phyloP scores from a whole-genome alignment of 257 asterid genomes.

The Rehmannia glutinosa region DNA sequence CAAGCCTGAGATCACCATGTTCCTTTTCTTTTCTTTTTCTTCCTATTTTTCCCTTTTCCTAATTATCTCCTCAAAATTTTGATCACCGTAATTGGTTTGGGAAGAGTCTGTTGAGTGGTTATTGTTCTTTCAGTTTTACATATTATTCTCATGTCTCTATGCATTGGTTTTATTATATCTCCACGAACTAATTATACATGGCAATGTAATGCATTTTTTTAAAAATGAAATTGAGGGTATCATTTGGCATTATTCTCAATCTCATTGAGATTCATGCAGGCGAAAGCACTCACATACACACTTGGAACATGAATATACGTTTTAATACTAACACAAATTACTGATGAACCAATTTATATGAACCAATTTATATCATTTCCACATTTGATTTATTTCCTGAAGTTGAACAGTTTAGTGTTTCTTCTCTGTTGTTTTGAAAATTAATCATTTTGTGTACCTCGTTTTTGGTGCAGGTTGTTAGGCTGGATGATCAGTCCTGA shows the following conservation, averaged over 20 bases:
- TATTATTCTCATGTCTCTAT: neutral
- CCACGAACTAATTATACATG: no score
- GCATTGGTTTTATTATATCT: neutral
- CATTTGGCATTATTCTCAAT: neutral
- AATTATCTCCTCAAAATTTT: neutral
- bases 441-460: neutral
- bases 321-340: neutral
- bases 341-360: neutral
- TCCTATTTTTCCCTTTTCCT: neutral
- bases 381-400: neutral
- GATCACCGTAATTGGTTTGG: neutral
- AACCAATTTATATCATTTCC: neutral
- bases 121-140: neutral
- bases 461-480: conserved; percentile 16
- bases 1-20: no score
- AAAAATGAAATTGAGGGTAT: no score
- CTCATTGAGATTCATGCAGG: neutral
- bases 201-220: no score
- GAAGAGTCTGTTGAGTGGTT: neutral
- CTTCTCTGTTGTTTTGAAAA: neutral
- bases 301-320: neutral
- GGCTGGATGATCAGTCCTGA: neutral
- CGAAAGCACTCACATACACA: neutral
- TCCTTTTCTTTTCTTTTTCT: no score
- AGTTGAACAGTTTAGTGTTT: neutral